Evolutionary conservation across 2,329 filamentous ascomycete species (phyloP).

Genomic region (Venturiaceae sp.): DNA sequence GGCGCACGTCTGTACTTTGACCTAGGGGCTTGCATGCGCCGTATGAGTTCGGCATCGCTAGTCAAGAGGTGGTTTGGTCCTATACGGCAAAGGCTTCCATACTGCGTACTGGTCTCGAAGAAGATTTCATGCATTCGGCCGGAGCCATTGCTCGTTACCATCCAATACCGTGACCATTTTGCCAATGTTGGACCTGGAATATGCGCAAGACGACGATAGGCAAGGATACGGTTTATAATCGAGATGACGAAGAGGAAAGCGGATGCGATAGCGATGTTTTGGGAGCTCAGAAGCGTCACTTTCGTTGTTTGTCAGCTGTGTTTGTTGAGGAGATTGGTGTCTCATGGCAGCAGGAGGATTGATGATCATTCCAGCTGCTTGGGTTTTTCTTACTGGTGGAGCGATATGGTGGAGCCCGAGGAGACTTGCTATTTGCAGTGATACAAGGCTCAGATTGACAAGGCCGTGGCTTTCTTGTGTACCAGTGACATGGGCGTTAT

Average conservation of each 20-base stretch:
- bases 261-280: neutral
- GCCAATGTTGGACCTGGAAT: conserved; percentile 23
- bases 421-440: no score
- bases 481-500: no score
- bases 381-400: no score
- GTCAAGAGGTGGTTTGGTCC: conserved; percentile 8
- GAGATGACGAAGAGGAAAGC: conserved; percentile 1
- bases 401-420: no score
- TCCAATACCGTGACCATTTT: conserved; percentile 28
- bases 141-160: conserved; percentile 23
- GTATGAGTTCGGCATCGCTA: conserved; percentile 4
- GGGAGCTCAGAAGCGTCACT: neutral
- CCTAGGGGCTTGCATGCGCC: conserved; percentile 7
- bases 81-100: conserved; percentile 24
- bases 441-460: no score
- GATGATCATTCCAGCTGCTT: no score
- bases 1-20: conserved; percentile 1
- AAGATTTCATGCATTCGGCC: conserved; percentile 28
- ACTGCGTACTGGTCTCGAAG: conserved; percentile 23
- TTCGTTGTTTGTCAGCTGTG: neutral
- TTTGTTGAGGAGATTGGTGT: no score
- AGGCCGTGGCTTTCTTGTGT: no score
- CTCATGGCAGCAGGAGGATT: no score
- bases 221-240: neutral
- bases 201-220: conserved; percentile 7